Conservation (phyloP, 192 early-diverging fungal genomes). For the Backusella luteola region DNA sequence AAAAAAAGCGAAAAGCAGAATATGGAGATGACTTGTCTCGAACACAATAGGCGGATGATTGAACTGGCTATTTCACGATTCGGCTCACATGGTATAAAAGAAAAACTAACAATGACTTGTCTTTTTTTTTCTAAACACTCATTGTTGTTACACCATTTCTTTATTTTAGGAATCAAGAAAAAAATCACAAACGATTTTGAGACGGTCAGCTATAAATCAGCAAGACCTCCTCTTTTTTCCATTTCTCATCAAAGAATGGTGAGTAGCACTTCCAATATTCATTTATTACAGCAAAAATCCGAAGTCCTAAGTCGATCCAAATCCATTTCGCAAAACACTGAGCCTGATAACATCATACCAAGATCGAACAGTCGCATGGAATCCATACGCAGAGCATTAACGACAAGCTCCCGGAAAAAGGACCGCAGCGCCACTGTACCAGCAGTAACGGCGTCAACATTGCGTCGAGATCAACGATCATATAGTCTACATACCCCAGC, state of each 20-base stretch:
- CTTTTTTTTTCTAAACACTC: background rate
- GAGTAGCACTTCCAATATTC: background rate
- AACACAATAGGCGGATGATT: background rate
- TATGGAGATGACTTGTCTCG: background rate
- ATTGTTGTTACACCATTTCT: background rate
- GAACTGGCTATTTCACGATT: background rate
- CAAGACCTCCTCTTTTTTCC: slow-evolving; percentile 3
- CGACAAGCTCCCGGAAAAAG: background rate
- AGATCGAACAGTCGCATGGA: slow-evolving; percentile 3
- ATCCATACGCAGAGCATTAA: slow-evolving; percentile 10
- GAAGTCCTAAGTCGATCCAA: background rate
- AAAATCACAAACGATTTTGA: background rate
- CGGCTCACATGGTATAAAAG: background rate
- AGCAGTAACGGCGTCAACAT: background rate
- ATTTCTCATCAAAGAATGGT: slow-evolving; percentile 5
- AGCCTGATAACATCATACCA: background rate
- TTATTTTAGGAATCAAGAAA: background rate
- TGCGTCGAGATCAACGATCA: background rate
- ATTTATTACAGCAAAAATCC: background rate
- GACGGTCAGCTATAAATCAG: slow-evolving; percentile 4
- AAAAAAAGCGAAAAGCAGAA: background rate
- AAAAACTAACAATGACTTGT: background rate
- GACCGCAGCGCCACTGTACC: background rate
- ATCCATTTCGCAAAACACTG: background rate
- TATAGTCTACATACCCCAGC: slow-evolving; percentile 1